Base-by-base conservation (phyloP, 257 asterid species). In the Osmanthus fragrans region DNA sequence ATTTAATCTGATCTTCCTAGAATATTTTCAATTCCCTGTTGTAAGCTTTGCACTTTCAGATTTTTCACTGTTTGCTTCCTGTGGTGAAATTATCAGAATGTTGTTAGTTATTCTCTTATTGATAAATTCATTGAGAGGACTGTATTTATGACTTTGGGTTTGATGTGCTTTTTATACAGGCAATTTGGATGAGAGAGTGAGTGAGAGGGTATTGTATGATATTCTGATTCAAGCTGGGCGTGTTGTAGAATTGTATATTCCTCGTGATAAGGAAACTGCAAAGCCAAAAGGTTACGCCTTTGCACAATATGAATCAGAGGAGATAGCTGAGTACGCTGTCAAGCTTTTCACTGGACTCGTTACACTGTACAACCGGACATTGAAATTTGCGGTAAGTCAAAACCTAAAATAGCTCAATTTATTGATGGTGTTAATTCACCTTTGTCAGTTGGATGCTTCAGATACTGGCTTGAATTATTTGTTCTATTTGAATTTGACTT, bases 171-270 rank as follows among this genome's bases (percentile, higher is more conserved):
- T 45, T 65, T 64, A 75, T 56, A 8, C 87, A 96, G 98, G 99
- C 7, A 93, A 88, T 86, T 84, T 96, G 79, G 99, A 96, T 34
- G 98, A 93, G 79, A 92, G 86, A 77, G 97, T 96, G 64, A 84
- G 80, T 33, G 97, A 96, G 7, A 90, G 97, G 86, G 96, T 96
- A 75, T 80, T 96, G 82, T 96, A 96, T 74, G 98, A 96, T 83
- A 96, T 96, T 80, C 92, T 96, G 40, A 93, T 96, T 83, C 97
- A 96, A 88, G 98, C 99, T 19, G 98, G 98, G 4, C 94, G 90
- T 16, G 87, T 96, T 5, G 89, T 93, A 54, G 97, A 96, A 73
- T 78, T 96, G 76, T 51, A 88, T 79, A 88, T 96, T 68, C 99
- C 99, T 64, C 92, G 90, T 27, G 99, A 93, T 82, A 93, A 77